phyloP scores from a whole-genome alignment of 768 basidiomycete species.

The Cyclocybe aegerita region DNA sequence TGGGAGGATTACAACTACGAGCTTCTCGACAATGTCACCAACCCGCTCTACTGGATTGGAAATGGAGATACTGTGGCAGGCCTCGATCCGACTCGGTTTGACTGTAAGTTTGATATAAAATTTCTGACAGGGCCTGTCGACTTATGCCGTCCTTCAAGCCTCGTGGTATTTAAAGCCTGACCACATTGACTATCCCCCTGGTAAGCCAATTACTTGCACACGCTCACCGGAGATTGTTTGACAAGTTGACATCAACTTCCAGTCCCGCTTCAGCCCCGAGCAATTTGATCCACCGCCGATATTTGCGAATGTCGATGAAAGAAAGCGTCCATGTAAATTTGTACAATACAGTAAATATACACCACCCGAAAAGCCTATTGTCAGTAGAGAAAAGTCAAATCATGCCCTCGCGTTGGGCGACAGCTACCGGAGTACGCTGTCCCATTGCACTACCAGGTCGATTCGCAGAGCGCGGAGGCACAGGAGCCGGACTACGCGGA shows the following conservation, averaged over 20 bases:
- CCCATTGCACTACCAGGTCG: slow-evolving; percentile 58
- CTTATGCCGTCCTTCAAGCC: slow-evolving; percentile 24
- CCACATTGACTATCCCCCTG: slow-evolving; percentile 45
- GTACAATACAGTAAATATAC: background rate
- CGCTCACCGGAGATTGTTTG: background rate
- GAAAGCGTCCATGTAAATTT: background rate
- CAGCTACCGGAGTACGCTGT: slow-evolving; percentile 48
- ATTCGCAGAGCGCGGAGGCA: slow-evolving; percentile 62
- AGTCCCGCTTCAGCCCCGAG: no score
- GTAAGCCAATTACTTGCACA: slow-evolving; percentile 22
- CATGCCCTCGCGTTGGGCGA: slow-evolving; percentile 63
- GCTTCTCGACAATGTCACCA: slow-evolving; percentile 37
- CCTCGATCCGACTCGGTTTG: slow-evolving; percentile 31
- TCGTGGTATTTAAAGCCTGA: slow-evolving; percentile 44
- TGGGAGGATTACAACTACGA: slow-evolving; percentile 69
- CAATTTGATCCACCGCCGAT: no score
- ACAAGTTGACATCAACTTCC: no score
- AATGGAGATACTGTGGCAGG: slow-evolving; percentile 60
- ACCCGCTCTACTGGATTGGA: slow-evolving; percentile 60
- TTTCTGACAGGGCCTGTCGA: background rate
- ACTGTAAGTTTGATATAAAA: slow-evolving; percentile 13
- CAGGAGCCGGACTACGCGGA: slow-evolving; percentile 33
- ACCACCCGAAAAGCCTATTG: background rate
- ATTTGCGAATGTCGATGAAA: no score
- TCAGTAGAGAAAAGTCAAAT: slow-evolving; percentile 41